Conservation (phyloP, 306 rosid genomes). For the Malus sylvestris region DNA sequence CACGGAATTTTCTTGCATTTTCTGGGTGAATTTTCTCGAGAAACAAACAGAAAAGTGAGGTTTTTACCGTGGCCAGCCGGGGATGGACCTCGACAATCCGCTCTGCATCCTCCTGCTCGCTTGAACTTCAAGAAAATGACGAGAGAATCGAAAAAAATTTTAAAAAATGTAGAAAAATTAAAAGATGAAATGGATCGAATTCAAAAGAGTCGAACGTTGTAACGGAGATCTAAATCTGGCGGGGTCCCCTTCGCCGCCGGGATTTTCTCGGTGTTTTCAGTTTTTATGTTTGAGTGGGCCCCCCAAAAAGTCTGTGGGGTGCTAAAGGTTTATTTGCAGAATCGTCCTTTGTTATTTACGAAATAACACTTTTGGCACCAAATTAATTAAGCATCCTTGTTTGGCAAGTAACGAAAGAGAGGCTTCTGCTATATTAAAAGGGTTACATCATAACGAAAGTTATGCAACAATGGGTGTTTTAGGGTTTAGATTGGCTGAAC, state of each 20-base stretch:
- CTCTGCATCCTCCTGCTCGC: background rate
- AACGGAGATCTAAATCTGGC: background rate
- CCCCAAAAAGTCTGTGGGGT: background rate
- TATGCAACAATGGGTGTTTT: too few species aligned
- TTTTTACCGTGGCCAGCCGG: slow-evolving; percentile 18
- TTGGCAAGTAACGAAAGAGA: too few species aligned
- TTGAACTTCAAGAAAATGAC: background rate
- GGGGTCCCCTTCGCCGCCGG: background rate
- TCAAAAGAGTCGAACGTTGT: background rate
- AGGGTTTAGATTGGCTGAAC: too few species aligned
- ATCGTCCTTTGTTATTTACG: background rate
- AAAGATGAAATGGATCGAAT: background rate
- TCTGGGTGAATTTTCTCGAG: background rate
- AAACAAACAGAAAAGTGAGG: slow-evolving; percentile 12
- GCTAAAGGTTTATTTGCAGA: background rate
- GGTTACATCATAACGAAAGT: too few species aligned
- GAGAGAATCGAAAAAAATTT: background rate
- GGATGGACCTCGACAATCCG: background rate
- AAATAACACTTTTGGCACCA: background rate
- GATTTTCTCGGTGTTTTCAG: background rate
- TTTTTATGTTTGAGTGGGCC: background rate
- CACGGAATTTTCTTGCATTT: background rate
- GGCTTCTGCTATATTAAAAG: too few species aligned
- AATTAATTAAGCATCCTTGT: background rate
- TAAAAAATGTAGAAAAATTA: background rate